Base-by-base conservation (phyloP, 2,329 filamentous ascomycete genomes). In the Talaromyces verruculosus region DNA sequence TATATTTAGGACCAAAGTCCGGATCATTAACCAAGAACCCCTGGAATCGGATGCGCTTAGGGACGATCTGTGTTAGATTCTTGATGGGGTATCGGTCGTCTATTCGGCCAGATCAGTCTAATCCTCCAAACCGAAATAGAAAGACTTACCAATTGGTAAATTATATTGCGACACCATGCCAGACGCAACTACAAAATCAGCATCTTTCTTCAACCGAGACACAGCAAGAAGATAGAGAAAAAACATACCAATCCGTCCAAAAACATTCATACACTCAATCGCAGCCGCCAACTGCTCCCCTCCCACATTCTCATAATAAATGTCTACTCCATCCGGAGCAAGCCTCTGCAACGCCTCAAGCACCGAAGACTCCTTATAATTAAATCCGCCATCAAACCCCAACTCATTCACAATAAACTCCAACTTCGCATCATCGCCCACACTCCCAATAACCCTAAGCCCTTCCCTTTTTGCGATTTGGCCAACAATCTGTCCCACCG, bases 391-490 rank as follows among this genome's bases (percentile, higher is more conserved):
- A 72, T 92, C 89, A 74, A 93, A 93, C 19, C 84, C 83, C 35
- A 93, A 84, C 63, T 90, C 87, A 62, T 89, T 87, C 65, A 77
- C 81, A 75, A 92, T 90, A 76, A 88, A 95, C 22, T 90, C 87
- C 22, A 93, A 83, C 83, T 96, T 96, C 73, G 90, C 88, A 73
- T 93, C 89, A 33, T 87, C 87, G 2, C 92, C 92, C 8, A 92
- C 91, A 61, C 88, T 91, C 17, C 92, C 92, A 69, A 96, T 89
- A 47, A 96, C 92, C 51, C 79, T 88, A 65, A 95, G 79, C 1
- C 92, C 92, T 77, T 93, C 89, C 68, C 88, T 86, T 84, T 94
- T 94, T 67, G 91, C 91, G 61, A 96, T 79, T 79, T 95, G 92
- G 6, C 92, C 92, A 17, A 95, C 92, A 13, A 95, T 77, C 78